Base-by-base conservation (phyloP, 164 flowering plant genomes). In the Piper betle region DNA sequence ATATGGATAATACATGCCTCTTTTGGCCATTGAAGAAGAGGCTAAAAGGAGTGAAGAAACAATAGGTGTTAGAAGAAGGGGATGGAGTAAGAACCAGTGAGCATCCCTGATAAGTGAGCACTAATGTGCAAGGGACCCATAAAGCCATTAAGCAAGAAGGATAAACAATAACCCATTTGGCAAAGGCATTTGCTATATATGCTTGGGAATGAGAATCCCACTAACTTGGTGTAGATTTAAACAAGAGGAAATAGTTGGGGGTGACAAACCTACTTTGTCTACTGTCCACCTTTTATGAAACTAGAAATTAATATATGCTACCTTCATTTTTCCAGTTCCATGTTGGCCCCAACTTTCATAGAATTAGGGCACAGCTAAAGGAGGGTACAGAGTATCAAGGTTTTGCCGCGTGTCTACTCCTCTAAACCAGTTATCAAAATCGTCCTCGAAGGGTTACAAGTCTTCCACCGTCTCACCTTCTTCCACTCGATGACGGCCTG, bases 181-280 rank as follows among this genome's bases (percentile, higher is more conserved):
- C 53, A 25, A 50, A 6, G 25, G 16, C 43, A 39, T 9, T 37
- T 39, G 52, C 53, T 60, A 15, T 12, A 10, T 50, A 37, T 61
- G 55, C 53, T n/a, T 9, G 57, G 64, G 64, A 61, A 61, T 52
- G 54, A 50, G 64, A 52, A 50, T 61, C 64, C 54, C 54, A 48
- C 63, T 48, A 19, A 52, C 43, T 61, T 37, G 38, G 52, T 61
- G 16, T 52, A 18, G 20, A 6, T 25, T 17, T 61, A 61, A 0
- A 25, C 48, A 0, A 41, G 37, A 5, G 19, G 17, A 39, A 25
- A 17, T 12, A 39, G 37, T 38, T 58, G 60, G 11, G 17, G 18
- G 39, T 58, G 39, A 55, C 38, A 39, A 15, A 38, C 13, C 15
- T 10, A 20, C 58, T 33, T 12, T 55, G 39, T 25, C 39, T 33